Evolutionary conservation across 225 moss, liverwort and hornwort genomes (phyloP).

Genomic region (Rhytidiadelphus loreus): DNA sequence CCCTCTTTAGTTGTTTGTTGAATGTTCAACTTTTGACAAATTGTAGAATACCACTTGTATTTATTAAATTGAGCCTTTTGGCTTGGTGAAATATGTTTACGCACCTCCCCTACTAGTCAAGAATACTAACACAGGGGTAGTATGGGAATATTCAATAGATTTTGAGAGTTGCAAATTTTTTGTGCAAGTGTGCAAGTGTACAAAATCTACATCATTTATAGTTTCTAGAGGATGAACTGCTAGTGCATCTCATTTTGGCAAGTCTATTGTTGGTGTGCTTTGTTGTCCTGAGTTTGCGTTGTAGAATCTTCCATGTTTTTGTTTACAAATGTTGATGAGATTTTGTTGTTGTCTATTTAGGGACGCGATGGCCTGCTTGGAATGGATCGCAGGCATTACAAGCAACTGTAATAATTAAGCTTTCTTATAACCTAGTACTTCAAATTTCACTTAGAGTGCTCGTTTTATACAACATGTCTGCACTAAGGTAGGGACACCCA

Average conservation of each 20-base stretch:
- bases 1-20: not conserved
- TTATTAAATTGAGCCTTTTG: not conserved
- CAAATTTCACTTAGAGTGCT: not conserved
- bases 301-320: not conserved
- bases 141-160: not conserved
- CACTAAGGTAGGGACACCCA: not conserved
- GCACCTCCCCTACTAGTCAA: not conserved
- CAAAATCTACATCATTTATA: too few relatives aligned
- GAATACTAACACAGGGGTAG: not conserved
- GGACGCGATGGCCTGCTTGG: conserved; percentile 38
- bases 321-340: not conserved
- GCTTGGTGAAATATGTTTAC: not conserved
- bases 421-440: not conserved
- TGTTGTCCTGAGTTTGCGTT: not conserved
- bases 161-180: not conserved
- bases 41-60: not conserved
- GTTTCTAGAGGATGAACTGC: not conserved
- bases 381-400: conserved; percentile 4
- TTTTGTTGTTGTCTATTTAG: conserved; percentile 2
- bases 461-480: not conserved
- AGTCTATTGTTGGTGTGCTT: not conserved
- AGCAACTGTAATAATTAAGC: not conserved
- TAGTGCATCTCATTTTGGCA: not conserved
- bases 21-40: not conserved
- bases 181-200: not conserved